Conservation (phyloP, 176 grass and related monocot species). For the Chrysopogon serrulatus region DNA sequence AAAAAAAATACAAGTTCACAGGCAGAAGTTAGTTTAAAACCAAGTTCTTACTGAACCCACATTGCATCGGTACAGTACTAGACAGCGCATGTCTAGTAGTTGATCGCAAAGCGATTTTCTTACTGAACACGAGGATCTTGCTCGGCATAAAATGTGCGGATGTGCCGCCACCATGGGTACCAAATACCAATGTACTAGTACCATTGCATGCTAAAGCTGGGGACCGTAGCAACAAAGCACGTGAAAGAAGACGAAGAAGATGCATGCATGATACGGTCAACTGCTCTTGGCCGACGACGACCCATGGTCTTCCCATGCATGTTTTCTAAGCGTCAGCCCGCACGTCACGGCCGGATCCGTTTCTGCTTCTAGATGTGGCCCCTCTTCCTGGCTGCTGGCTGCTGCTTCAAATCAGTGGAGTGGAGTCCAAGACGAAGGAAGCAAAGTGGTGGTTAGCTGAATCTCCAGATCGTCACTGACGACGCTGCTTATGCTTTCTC, state of each 20-base stretch:
- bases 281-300: neutral
- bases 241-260: neutral
- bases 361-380: neutral
- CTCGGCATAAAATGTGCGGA: too few species aligned
- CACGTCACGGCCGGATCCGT: neutral
- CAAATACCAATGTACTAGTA: too few species aligned
- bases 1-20: too few species aligned
- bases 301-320: neutral
- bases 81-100: too few species aligned
- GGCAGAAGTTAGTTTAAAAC: too few species aligned
- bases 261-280: neutral
- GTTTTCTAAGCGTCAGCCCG: slow-evolving; percentile 11
- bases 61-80: too few species aligned
- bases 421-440: neutral
- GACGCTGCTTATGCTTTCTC: neutral
- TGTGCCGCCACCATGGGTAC: too few species aligned
- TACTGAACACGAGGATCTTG: too few species aligned
- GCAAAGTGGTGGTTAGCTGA: neutral
- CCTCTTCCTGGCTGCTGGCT: neutral
- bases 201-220: neutral
- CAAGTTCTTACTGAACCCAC: too few species aligned
- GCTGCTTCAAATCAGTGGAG: neutral
- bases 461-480: neutral
- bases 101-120: too few species aligned
- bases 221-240: neutral